phyloP scores from a whole-genome alignment of 306 rosid species.

The Aeschynomene evenia region DNA sequence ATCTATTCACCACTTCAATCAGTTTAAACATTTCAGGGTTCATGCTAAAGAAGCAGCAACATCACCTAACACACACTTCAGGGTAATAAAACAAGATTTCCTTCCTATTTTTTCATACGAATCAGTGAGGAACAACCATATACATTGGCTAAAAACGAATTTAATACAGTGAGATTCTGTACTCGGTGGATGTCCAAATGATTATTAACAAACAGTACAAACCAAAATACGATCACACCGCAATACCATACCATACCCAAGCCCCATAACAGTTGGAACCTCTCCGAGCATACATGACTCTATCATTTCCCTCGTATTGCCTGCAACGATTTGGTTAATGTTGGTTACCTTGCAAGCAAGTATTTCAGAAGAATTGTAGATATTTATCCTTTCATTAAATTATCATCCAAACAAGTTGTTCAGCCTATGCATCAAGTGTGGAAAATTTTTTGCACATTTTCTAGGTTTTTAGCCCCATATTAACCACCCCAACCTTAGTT shows the following conservation, averaged over 20 bases:
- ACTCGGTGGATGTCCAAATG: conserved; percentile 12
- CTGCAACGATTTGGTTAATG: conserved; percentile 31
- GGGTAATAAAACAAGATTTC: conserved; percentile 26
- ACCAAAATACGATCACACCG: conserved; percentile 26
- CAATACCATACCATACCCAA: conserved; percentile 32
- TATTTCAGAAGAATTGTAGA: conserved; percentile 23
- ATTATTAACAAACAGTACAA: conserved; percentile 26
- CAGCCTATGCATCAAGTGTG: not conserved
- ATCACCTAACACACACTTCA: conserved; percentile 14
- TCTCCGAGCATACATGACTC: conserved; percentile 7
- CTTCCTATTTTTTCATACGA: conserved; percentile 23
- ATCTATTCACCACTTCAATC: conserved; percentile 22
- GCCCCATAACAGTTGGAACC: not conserved
- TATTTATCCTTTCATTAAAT: not conserved
- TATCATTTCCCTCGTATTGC: conserved; percentile 13
- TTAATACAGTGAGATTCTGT: conserved; percentile 50
- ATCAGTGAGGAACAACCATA: conserved; percentile 23
- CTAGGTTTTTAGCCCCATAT: too few species aligned
- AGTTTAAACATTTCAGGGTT: not conserved
- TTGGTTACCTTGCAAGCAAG: conserved; percentile 25
- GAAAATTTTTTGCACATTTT: not conserved
- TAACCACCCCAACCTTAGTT: not conserved
- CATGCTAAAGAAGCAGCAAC: not conserved
- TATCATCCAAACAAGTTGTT: not conserved
- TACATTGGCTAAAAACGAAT: conserved; percentile 28